Evolutionary conservation across 345 rosid species (phyloP).

Genomic region (Syzygium aqueum): DNA sequence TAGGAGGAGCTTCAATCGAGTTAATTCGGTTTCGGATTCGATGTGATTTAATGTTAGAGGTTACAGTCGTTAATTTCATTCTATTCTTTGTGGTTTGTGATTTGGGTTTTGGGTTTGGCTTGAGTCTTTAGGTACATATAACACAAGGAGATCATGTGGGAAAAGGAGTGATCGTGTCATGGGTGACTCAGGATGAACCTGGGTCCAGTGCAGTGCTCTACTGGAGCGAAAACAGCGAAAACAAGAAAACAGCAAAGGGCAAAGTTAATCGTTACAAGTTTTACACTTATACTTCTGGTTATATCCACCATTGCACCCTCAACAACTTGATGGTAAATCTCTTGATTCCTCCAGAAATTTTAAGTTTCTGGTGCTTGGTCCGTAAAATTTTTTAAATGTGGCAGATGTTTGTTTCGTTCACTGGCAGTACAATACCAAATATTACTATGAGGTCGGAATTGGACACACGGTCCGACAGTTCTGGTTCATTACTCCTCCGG

Average conservation of each 20-base stretch:
- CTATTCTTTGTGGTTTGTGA: not conserved
- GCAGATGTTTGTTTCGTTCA: not conserved
- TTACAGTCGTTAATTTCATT: not conserved
- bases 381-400: too few relatives aligned
- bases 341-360: not conserved
- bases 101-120: not conserved
- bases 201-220: conserved; percentile 14
- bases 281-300: conserved; percentile 33
- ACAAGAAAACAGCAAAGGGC: conserved; percentile 1
- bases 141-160: conserved; percentile 35
- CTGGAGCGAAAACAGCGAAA: conserved; percentile 4
- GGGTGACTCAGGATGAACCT: conserved; percentile 17
- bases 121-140: conserved; percentile 16
- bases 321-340: conserved; percentile 22
- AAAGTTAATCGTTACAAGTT: conserved; percentile 18
- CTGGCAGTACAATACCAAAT: conserved; percentile 48
- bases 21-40: not conserved
- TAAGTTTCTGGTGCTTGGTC: not conserved
- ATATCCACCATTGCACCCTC: conserved; percentile 36
- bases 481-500: conserved; percentile 70
- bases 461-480: conserved; percentile 36
- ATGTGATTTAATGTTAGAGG: not conserved
- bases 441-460: conserved; percentile 51
- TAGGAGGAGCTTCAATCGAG: not conserved
- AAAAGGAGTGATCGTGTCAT: conserved; percentile 30